Base-by-base conservation (phyloP, 2,329 filamentous ascomycete genomes). In the Penicillium vulpinum region DNA sequence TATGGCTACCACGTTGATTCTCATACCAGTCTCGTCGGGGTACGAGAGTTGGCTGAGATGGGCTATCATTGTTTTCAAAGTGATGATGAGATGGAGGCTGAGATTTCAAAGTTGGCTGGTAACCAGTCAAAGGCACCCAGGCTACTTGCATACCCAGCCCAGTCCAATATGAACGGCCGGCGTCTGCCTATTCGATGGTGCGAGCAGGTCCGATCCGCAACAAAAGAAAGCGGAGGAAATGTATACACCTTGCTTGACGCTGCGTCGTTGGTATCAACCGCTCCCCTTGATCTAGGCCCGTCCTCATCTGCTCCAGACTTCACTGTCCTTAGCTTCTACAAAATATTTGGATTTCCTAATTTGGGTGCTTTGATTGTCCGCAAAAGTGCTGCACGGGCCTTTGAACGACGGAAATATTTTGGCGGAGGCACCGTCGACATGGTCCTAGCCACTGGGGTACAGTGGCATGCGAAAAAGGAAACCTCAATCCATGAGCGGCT, bases 331-430 rank as follows among this genome's bases (percentile, higher is more conserved):
- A 97, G 92, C 73, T 86, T 97, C 62, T 95, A 97, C 78, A 99
- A 97, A 73, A 92, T 97, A n/a, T 97, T 97, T 72, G 93, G 94
- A 1, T 97, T 97, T 62, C 93, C 93, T 0, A 91, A 97, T 70
- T 79, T 97, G 2, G 93, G 93, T 2, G 92, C 88, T 1, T 76
- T 99, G 56, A 86, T 97, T 29, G 86, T 97, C 13, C 86, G 89
- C 40, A 92, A 90, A 64, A 81, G 84, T 31, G 84, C 89, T 13
- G 85, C 84, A 7, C 72, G 81, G 38, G 70, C 88, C 3, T 86
- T 96, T 45, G 78, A 83, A 31, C 78, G 80, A 40, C 85, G 91
- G 58, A 86, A 79, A 60, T 99, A 95, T 67, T 99, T 99, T 75
- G 93, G 93, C 6, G 94, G 93, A 7, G 94, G 94, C 4, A 97